Evolutionary conservation across 768 basidiomycete species (phyloP).

Genomic region (Mycena pura): DNA sequence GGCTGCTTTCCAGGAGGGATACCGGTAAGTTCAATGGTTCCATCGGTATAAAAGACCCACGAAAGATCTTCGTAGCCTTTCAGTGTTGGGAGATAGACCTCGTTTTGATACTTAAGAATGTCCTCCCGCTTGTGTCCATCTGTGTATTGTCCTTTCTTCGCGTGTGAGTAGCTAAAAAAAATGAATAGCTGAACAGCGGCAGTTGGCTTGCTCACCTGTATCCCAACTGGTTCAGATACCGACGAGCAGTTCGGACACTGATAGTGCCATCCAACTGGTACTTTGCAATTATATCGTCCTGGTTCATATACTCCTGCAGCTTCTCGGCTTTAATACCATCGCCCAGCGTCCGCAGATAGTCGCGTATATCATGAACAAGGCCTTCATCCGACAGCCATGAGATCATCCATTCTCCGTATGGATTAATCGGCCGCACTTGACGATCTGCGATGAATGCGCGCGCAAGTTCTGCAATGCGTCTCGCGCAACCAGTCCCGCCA

Average conservation of each 20-base stretch:
- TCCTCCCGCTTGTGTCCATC: constrained; percentile 38
- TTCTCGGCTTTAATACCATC: constrained; percentile 32
- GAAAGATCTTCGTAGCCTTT: constrained; percentile 12
- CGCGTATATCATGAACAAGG: constrained; percentile 21
- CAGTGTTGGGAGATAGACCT: constrained; percentile 30
- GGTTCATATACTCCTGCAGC: constrained; percentile 26
- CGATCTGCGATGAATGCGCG: constrained; percentile 8
- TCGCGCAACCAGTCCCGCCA: background rate
- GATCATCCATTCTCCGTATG: constrained; percentile 16
- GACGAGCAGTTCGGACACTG: constrained; percentile 30
- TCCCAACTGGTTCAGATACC: constrained; percentile 33
- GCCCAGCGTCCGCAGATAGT: constrained; percentile 6
- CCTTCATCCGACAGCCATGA: constrained; percentile 28
- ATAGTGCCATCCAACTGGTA: constrained; percentile 28
- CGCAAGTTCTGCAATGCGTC: background rate
- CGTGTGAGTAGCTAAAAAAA: background rate
- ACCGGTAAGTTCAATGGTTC: background rate
- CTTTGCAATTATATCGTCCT: constrained; percentile 19
- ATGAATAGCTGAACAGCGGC: background rate
- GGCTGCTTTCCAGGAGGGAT: background rate
- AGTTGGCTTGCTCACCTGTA: constrained; percentile 25
- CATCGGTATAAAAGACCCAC: constrained; percentile 9
- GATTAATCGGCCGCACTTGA: constrained; percentile 18
- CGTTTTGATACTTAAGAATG: constrained; percentile 35
- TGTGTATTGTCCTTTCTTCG: constrained; percentile 32